Evolutionary conservation across 306 rosid species (phyloP).

Genomic region (Parietaria judaica): DNA sequence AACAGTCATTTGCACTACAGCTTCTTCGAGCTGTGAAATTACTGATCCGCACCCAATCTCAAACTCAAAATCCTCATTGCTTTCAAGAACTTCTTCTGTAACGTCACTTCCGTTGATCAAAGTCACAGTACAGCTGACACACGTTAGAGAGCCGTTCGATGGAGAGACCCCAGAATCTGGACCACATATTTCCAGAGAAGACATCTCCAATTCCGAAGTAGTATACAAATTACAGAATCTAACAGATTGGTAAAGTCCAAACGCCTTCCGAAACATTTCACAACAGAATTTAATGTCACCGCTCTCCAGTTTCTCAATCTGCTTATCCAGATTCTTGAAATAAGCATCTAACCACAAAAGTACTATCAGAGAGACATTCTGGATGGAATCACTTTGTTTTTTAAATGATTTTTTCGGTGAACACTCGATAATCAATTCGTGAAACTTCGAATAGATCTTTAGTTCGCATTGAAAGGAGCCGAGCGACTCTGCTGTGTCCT

Average conservation of each 20-base stretch:
- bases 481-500: constrained; percentile 32
- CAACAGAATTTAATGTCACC: constrained; percentile 41
- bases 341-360: constrained; percentile 60
- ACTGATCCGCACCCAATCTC: constrained; percentile 75
- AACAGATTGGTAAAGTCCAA: constrained; percentile 34
- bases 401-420: constrained; percentile 47
- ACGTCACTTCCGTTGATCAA: constrained; percentile 43
- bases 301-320: constrained; percentile 42
- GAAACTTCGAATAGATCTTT: constrained; percentile 47
- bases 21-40: constrained; percentile 50
- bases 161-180: constrained; percentile 72
- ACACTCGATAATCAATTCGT: constrained; percentile 56
- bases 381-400: constrained; percentile 73
- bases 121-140: constrained; percentile 53
- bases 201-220: constrained; percentile 17
- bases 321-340: constrained; percentile 35
- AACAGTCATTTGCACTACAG: constrained; percentile 63
- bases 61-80: constrained; percentile 70
- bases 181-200: constrained; percentile 47
- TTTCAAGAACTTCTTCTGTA: constrained; percentile 54
- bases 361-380: constrained; percentile 67
- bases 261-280: constrained; percentile 28
- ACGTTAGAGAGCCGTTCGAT: constrained; percentile 59
- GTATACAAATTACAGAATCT: constrained; percentile 27
- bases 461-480: constrained; percentile 54